A percentile compares a stretch with the other conserved stretches of the same genome.
Evolutionary conservation across 768 basidiomycete species (phyloP).

Genomic region (Boletus tylopilopsis): DNA sequence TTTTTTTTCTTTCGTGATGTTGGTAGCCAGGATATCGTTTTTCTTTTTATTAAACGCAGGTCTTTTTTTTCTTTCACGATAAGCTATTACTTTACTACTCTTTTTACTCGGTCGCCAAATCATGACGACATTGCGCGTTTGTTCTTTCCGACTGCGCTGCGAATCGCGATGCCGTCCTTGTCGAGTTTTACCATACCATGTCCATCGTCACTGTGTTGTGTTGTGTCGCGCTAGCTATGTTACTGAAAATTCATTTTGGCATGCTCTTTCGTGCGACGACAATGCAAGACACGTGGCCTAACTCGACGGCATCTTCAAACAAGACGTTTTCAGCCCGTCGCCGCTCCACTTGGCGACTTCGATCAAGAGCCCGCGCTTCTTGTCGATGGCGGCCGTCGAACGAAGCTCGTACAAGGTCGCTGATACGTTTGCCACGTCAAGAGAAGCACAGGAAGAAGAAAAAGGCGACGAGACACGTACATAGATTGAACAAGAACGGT

Average conservation of each 20-base stretch:
- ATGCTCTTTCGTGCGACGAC: background rate
- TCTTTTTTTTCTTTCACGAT: slow-evolving; percentile 4
- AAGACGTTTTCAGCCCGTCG: slow-evolving; percentile 72
- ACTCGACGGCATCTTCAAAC: slow-evolving; percentile 73
- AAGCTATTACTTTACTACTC: slow-evolving; percentile 12
- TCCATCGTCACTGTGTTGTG: slow-evolving; percentile 23
- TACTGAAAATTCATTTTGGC: slow-evolving; percentile 11
- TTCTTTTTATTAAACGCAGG: background rate
- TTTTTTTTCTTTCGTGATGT: slow-evolving; percentile 3
- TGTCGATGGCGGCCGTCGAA: slow-evolving; percentile 66
- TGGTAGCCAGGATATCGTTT: background rate
- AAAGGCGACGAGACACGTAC: slow-evolving; percentile 40
- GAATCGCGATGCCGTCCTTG: slow-evolving; percentile 11
- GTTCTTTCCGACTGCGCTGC: background rate
- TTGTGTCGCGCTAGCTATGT: slow-evolving; percentile 25
- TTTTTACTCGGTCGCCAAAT: slow-evolving; percentile 9
- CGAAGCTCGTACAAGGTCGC: slow-evolving; percentile 84
- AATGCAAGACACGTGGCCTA: slow-evolving; percentile 21
- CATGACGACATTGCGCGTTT: background rate
- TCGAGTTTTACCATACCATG: slow-evolving; percentile 16
- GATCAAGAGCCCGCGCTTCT: slow-evolving; percentile 69
- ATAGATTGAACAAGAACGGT: slow-evolving; percentile 82
- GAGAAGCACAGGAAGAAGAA: background rate
- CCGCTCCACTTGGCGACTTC: slow-evolving; percentile 86
- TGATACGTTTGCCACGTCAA: too few species aligned